Evolutionary conservation across 148 eudicot species (phyloP), one percentile per base, ranked within the genome.

Genomic region (Vaccinium macrocarpon): DNA sequence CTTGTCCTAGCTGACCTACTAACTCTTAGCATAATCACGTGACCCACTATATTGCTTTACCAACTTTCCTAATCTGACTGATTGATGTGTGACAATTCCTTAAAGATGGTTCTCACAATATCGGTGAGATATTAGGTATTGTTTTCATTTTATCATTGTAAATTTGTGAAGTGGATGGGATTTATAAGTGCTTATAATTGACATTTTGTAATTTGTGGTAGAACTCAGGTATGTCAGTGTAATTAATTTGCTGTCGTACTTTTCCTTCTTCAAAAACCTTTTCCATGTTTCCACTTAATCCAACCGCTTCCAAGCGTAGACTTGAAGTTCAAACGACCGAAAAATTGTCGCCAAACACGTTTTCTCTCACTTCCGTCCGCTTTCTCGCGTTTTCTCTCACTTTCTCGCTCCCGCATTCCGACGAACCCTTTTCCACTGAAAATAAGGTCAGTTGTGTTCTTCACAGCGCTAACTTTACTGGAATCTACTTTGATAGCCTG

Each of bases 321-420:
- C 78, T 82, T 71, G 64, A 82, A 82, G 84, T 82, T 71, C 78
- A 71, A 82, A 82, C 84, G 84, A 72, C 84, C 49, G 42, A 25
- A 27, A 66, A 29, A 70, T 32, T 49, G 1, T 29, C 78, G 32
- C 48, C 32, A 11, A 66, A 12, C 68, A 29, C 82, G 68, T 35
- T 57, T 57, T 71, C 85, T 83, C 35, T 75, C 80, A 42, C 61
- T 46, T 55, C 2, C 35, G 2, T 32, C 35, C 35, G 2, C 35
- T 35, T 35, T 32, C 35, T 32, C 35, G 35, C 82, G 68, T 35
- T 57, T 57, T 71, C 85, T 83, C 35, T 75, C 79, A 42, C 61
- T 46, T 53, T 82, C 78, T 82, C 32, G 29, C 84, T 74, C 66
- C 55, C 70, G 84, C 85, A 83, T 83, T 83, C 56, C 81, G 74